These are phyloP conservation scores for Aspergillus pseudoviridinutans DNA, from an alignment of 2,329 filamentous ascomycete species.

Conservation along the genomic window DNA sequence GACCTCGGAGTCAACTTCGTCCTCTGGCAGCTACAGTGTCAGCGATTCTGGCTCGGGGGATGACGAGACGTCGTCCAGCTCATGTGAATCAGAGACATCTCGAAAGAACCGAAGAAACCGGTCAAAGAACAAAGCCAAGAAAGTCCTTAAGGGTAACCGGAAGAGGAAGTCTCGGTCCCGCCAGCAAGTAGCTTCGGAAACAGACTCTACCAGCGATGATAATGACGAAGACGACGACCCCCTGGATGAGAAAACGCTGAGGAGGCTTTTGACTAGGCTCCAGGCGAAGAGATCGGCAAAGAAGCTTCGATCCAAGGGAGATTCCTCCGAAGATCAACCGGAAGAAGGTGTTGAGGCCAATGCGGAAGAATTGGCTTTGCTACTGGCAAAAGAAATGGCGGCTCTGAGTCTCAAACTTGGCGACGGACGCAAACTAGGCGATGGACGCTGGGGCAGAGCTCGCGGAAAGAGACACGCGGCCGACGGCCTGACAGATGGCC, in stretches of 20 bases:
- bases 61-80: conserved; percentile 10
- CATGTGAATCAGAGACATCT: conserved; percentile 21
- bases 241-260: conserved; percentile 30
- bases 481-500: conserved; percentile 10
- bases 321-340: conserved; percentile 29
- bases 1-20: conserved; percentile 18
- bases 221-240: conserved; percentile 19
- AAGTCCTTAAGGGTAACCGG: conserved; percentile 23
- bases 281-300: conserved; percentile 34
- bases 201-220: conserved; percentile 26
- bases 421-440: conserved; percentile 14
- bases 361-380: conserved; percentile 19
- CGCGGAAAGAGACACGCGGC: conserved; percentile 12
- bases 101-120: conserved; percentile 32
- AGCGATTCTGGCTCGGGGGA: conserved; percentile 15
- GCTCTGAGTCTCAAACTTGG: conserved; percentile 16
- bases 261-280: conserved; percentile 27
- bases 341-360: conserved; percentile 29
- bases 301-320: conserved; percentile 21
- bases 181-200: conserved; percentile 19
- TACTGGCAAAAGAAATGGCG: conserved; percentile 20
- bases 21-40: conserved; percentile 16
- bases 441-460: conserved; percentile 14
- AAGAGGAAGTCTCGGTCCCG: conserved; percentile 39
- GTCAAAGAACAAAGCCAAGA: conserved; percentile 35